Evolutionary conservation across 345 rosid genomes (phyloP), one percentile per base, ranked within the genome.

Genomic region (Barbarea vulgaris): DNA sequence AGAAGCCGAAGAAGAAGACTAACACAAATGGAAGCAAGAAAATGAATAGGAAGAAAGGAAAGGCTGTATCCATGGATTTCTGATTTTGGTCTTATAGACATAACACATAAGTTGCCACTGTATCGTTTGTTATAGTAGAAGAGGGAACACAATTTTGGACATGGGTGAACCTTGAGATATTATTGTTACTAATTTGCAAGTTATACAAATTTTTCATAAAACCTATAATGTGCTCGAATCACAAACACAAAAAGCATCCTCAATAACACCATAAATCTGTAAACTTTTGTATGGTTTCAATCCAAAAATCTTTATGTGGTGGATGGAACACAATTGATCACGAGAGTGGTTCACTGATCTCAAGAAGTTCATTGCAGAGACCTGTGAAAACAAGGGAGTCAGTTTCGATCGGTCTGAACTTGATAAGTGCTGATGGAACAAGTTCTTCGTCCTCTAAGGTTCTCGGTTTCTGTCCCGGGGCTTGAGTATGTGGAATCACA

Each of bases 391-490:
- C 88, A 1, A 79, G 63, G 0, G 86, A 77, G 68, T 89, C 87
- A 0, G 97, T 85, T 82, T 92, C 96, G 0, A 84, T 31, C 0
- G 95, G 92, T 74, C 81, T 90, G 80, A 91, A 91, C 83, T 87
- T 90, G 77, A 94, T 74, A 17, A 94, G 95, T 6, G 97, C 89
- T 0, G 97, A 87, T 11, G 99, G 97, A 67, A 95, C 97, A 82
- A 95, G 83, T 39, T 83, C 96, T 57, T 91, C 96, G 1, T 87
- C 96, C 7, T 86, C 96, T 6, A 95, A 76, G 1, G 93, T 90
- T 13, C n/a, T 77, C 5, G 85, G 77, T 75, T 81, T 86, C 84
- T 79, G 83, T 11, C 96, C 96, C 5, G 83, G 67, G 0, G 80
- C 72, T 1, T 84, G 73, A 51, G 78, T 82, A 79, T 73, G 84